A percentile compares a stretch with the other conserved stretches of the same genome.
These are phyloP conservation scores for Candida nitratophila DNA, from an alignment of 805 yeast species.

Conservation along the genomic window DNA sequence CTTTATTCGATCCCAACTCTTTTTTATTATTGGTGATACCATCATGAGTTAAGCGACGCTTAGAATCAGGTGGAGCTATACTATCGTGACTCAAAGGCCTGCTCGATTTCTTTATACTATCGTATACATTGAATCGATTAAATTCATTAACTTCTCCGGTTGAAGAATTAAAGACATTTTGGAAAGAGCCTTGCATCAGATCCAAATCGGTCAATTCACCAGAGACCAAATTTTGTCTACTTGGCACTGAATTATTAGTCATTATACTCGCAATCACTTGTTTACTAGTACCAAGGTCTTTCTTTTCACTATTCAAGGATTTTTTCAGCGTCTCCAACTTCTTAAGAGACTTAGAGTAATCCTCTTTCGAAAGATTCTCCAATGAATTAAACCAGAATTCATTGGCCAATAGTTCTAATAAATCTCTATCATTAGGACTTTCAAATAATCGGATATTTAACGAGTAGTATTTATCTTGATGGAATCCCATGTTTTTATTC, in stretches of 20 bases:
- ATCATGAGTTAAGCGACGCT: no score
- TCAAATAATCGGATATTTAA: conserved; percentile 56
- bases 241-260: background rate
- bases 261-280: background rate
- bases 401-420: conserved; percentile 36
- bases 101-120: no score
- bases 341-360: conserved; percentile 14
- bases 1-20: background rate
- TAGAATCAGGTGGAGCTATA: no score
- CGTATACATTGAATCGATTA: no score
- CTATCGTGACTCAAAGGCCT: no score
- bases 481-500: conserved; percentile 58
- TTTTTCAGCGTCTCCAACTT: background rate
- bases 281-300: background rate
- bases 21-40: no score
- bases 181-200: no score
- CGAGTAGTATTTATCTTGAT: conserved; percentile 62
- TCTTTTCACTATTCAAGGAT: background rate
- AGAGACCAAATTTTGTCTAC: no score
- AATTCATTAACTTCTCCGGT: no score
- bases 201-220: no score
- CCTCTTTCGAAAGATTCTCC: conserved; percentile 1
- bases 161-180: no score
- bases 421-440: conserved; percentile 39
- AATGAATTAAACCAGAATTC: conserved; percentile 41